Percentiles rank a stretch among this genome's conserved stretches.
These are phyloP conservation scores for Agrocybe praecox DNA, from an alignment of 768 basidiomycete species.

Conservation along the genomic window DNA sequence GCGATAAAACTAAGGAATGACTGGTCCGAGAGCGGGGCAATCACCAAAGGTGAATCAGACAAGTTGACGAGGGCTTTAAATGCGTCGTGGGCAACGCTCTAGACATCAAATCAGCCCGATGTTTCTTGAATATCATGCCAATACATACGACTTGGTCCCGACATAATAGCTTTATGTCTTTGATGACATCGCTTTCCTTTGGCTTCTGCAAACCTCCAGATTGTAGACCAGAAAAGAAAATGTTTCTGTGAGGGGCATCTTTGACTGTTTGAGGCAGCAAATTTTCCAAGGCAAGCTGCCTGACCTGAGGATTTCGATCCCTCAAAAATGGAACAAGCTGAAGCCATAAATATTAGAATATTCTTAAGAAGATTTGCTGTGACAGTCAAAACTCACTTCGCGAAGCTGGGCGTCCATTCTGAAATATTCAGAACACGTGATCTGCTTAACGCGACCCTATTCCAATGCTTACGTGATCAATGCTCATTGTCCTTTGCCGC, in stretches of 20 bases:
- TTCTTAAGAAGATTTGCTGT: neutral
- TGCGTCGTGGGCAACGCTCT: constrained; percentile 94
- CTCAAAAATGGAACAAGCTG: constrained; percentile 85
- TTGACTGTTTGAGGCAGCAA: constrained; percentile 79
- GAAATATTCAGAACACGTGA: constrained; percentile 33
- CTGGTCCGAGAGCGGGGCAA: constrained; percentile 66
- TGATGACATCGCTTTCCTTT: constrained; percentile 69
- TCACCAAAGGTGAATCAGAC: constrained; percentile 77
- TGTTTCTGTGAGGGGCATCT: constrained; percentile 67
- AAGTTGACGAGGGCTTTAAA: constrained; percentile 93
- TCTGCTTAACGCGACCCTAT: constrained; percentile 19
- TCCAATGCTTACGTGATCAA: constrained; percentile 20
- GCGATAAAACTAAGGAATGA: constrained; percentile 80
- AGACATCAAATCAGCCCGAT: constrained; percentile 16
- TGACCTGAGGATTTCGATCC: constrained; percentile 85
- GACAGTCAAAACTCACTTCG: constrained; percentile 35
- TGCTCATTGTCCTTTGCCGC: constrained; percentile 16
- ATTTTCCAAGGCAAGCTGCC: constrained; percentile 84
- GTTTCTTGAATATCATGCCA: neutral
- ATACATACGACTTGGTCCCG: constrained; percentile 77
- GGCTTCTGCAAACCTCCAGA: constrained; percentile 57
- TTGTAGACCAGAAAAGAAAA: constrained; percentile 71
- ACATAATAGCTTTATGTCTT: constrained; percentile 86
- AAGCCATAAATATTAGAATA: constrained; percentile 1
- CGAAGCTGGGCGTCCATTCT: constrained; percentile 48